Percentiles rank a stretch among this genome's conserved stretches.
Conservation (phyloP, 768 basidiomycete species). For the Boletus rubescentipes region DNA sequence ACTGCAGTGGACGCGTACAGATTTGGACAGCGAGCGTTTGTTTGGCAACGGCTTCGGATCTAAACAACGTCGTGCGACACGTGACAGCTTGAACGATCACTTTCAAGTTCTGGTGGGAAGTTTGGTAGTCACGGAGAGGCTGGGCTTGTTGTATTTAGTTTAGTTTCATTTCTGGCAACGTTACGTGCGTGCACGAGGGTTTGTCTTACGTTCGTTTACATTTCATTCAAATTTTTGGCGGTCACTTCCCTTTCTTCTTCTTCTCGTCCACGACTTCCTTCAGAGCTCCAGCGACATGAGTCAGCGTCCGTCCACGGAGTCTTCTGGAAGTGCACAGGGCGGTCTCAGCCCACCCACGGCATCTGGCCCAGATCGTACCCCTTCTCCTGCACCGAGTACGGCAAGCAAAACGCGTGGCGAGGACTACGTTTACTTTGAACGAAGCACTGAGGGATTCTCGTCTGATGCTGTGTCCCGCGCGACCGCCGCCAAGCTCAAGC, state of each 20-base stretch:
- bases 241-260: conserved; percentile 1
- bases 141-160: not conserved
- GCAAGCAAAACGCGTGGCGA: conserved; percentile 30
- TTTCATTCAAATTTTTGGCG: conserved; percentile 16
- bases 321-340: conserved; percentile 15
- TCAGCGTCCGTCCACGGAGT: conserved; percentile 31
- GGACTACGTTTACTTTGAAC: conserved; percentile 94
- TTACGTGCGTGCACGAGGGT: conserved; percentile 5
- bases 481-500: conserved; percentile 92
- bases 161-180: not conserved
- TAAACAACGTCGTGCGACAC: conserved; percentile 26
- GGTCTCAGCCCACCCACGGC: conserved; percentile 18
- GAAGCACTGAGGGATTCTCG: conserved; percentile 78
- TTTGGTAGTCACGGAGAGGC: not conserved
- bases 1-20: conserved; percentile 3
- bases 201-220: conserved; percentile 28
- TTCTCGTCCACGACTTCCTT: conserved; percentile 6
- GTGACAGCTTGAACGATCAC: not conserved
- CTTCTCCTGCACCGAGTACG: conserved; percentile 33
- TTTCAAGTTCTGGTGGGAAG: no score
- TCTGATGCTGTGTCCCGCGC: conserved; percentile 86
- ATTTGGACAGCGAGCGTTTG: conserved; percentile 29
- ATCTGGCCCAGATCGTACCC: conserved; percentile 26
- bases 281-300: conserved; percentile 23
- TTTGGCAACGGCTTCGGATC: conserved; percentile 34